These are phyloP conservation scores for Rauvolfia tetraphylla DNA, from an alignment of 257 asterid species.

Conservation along the genomic window DNA sequence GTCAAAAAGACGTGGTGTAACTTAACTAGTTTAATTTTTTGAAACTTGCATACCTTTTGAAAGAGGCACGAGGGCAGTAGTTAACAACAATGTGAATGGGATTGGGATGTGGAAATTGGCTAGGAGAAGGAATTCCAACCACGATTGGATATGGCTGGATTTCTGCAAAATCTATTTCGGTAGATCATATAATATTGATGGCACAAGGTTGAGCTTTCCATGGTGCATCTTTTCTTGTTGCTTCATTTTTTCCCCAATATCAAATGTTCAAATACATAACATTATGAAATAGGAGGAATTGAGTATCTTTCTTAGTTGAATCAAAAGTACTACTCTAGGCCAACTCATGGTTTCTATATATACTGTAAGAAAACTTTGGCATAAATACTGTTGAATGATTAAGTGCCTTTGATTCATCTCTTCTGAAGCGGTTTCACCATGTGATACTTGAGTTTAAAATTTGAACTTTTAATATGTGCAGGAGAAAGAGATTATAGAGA, in stretches of 20 bases:
- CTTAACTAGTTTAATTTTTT: neutral
- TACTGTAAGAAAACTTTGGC: neutral
- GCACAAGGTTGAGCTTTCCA: neutral
- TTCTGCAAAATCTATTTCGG: neutral
- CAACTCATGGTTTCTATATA: neutral
- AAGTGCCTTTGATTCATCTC: neutral
- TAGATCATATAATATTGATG: neutral
- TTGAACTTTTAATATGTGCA: conserved; percentile 28
- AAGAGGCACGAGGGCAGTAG: neutral
- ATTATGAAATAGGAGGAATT: neutral
- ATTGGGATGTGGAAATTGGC: neutral
- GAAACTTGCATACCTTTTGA: neutral
- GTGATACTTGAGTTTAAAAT: neutral
- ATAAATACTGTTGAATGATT: neutral
- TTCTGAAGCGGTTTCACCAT: neutral
- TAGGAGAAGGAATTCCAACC: too few species aligned
- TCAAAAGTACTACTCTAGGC: neutral
- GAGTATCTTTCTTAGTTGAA: neutral
- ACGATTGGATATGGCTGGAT: neutral
- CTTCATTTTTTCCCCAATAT: neutral
- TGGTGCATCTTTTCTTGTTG: neutral
- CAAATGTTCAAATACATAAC: neutral
- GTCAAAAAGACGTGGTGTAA: neutral
- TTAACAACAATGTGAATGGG: neutral
- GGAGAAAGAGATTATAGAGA: conserved; percentile 94